phyloP scores from a whole-genome alignment of 176 grass and related monocot genomes.

The Tillandsia fasciculata region DNA sequence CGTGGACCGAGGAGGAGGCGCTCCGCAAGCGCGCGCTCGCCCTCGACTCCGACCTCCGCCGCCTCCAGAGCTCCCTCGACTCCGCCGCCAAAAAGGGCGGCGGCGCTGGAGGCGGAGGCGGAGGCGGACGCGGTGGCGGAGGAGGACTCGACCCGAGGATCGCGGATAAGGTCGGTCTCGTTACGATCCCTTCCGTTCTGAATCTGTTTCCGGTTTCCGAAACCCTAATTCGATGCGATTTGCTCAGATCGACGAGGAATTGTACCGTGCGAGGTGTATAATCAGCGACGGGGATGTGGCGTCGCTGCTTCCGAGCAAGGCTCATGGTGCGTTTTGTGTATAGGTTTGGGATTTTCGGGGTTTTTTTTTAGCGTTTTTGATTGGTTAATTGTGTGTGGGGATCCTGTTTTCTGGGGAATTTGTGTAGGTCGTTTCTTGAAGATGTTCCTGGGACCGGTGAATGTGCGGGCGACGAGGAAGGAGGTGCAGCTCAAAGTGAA shows the following conservation, averaged over 20 bases:
- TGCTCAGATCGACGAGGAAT: conserved; percentile 76
- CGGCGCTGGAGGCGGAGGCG: not conserved
- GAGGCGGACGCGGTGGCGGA: no score
- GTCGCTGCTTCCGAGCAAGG: conserved; percentile 51
- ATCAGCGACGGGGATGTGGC: conserved; percentile 63
- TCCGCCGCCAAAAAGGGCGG: not conserved
- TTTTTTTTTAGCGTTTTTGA: conserved; percentile 1
- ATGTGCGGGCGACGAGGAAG: conserved; percentile 71
- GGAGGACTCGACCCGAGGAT: conserved; percentile 27
- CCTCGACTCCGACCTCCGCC: conserved; percentile 50
- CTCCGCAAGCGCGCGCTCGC: conserved; percentile 54
- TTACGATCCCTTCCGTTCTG: not conserved
- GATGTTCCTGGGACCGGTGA: conserved; percentile 87
- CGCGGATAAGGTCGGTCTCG: conserved; percentile 44
- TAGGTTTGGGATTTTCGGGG: conserved; percentile 1
- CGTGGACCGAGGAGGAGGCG: conserved; percentile 66
- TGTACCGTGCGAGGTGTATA: conserved; percentile 65
- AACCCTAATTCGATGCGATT: not conserved
- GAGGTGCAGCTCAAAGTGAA: conserved; percentile 98
- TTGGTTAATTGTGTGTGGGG: conserved; percentile 3
- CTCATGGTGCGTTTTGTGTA: conserved; percentile 43
- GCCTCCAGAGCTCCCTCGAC: conserved; percentile 27
- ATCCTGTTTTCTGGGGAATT: not conserved
- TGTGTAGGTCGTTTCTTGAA: conserved; percentile 60
- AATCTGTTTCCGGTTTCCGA: conserved; percentile 2